Evolutionary conservation across 1,284 basidiomycete species (phyloP), one percentile per base, ranked within the genome.

Genomic region (Tilletia indica): DNA sequence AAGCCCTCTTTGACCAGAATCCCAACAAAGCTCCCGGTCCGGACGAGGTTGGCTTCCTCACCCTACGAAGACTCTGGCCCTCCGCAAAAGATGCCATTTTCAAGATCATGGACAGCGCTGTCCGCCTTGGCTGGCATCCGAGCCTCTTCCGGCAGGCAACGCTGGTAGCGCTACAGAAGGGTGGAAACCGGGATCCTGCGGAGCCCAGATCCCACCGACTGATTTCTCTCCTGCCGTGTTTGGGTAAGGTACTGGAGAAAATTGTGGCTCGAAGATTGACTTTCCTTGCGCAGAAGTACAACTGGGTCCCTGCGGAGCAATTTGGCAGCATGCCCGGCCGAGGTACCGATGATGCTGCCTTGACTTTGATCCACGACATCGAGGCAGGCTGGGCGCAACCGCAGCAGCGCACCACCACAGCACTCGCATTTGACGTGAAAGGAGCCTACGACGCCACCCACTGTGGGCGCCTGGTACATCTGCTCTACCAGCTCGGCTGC

Each of bases 231-330:
- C 16, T 54, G 6, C 5, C 6, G 8, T n/a, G 14, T 54, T 5
- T 16, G 49, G 67, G 67, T 2, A 68, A 68, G 54, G 39, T 21
- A 19, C 9, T 68, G 9, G 67, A 68, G 16, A 68, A 58, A 36
- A 47, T 68, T n/a, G 67, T 34, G 12, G 67, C 67, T 8, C 3
- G 3, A 12, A 47, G 67, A 21, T 21, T 68, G 5, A 68, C 49
- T 54, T 5, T 4, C 21, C 16, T n/a, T 5, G 49, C 14, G 4
- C 14, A 25, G 31, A 5, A 36, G 36, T 2, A 19, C 38, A 12
- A 16, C 34, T 38, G 36, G 31, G 25, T 34, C n/a, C 61, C 34
- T 38, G 36, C 8, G 14, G 31, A 9, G 61, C 61, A 25, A 36
- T 36, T 45, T 45, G 42, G 42, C 6, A 12, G 42, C 42, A 45